Base-by-base conservation (phyloP, 371 early-diverging fungal genomes). In the Lichtheimia ornata region DNA sequence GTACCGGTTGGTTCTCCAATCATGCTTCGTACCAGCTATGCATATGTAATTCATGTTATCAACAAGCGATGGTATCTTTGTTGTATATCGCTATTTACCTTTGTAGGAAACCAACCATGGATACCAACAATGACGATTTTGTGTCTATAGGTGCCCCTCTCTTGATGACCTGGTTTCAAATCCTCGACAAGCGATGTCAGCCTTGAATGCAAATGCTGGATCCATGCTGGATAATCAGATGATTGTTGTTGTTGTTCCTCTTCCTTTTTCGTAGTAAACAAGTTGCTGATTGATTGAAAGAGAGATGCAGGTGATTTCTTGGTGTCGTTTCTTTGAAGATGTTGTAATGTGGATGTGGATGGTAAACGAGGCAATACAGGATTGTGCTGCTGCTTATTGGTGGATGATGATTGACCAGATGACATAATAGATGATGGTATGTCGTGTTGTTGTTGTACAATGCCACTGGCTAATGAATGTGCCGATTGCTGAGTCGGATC, bases 1-100 rank as follows among this genome's bases (percentile, higher is more conserved):
- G 93, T 95, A 1, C 97, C 97, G 4, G 93, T 94, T 0, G 96
- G 96, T 62, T 94, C 94, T 2, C 97, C 97, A 24, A 94, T 84
- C 44, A 97, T 85, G 62, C 79, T 85, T 45, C 86, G 73, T 13
- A 90, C 76, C 50, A 86, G 72, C 64, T 87, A 80, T 17, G 30
- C 9, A 24, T 54, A 40, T 9, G 4, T 9, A 18, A 55, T 24
- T 20, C n/a, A 30, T 55, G 13, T 27, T 20, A 20, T 41, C n/a
- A 27, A 15, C 17, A 47, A 17, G 47, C 11, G 2, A 4, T 47
- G n/a, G n/a, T n/a, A n/a, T 7, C 2, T 57, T 17, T 3, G 14
- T 14, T 5, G 30, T 65, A 27, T n/a, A 20, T 18, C 15, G 27
- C 9, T 50, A n/a, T 40, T 24, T 69, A 78, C 61, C 69, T 74